A percentile compares a stretch with the other conserved stretches of the same genome.
These are phyloP conservation scores for Citrullus colocynthis DNA, from an alignment of 306 rosid genomes.

Conservation along the genomic window DNA sequence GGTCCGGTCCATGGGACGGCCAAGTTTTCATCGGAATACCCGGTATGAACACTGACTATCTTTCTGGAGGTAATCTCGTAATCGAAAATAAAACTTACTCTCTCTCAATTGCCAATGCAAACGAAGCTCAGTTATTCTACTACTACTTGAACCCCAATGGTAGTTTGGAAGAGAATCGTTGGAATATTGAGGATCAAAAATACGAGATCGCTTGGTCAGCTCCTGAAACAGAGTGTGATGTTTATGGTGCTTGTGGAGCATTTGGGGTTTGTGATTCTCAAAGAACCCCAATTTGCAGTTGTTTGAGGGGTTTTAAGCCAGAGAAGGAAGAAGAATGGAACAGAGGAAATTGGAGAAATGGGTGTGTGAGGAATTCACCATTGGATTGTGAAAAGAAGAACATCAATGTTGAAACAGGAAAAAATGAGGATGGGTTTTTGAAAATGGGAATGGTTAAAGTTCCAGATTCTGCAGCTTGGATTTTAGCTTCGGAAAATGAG, in stretches of 20 bases:
- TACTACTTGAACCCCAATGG: slow-evolving; percentile 11
- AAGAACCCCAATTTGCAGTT: slow-evolving; percentile 23
- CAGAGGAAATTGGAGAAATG: slow-evolving; percentile 14
- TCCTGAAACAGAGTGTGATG: slow-evolving; percentile 16
- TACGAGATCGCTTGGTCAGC: neutral
- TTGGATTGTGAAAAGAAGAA: slow-evolving; percentile 19
- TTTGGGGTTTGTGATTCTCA: slow-evolving; percentile 20
- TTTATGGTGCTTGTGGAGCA: slow-evolving; percentile 36
- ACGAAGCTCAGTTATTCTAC: neutral
- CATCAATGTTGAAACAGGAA: neutral
- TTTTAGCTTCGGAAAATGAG: slow-evolving; percentile 4
- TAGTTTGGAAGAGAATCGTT: neutral
- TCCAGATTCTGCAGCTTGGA: slow-evolving; percentile 10
- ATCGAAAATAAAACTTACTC: slow-evolving; percentile 9
- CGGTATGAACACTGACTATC: slow-evolving; percentile 17
- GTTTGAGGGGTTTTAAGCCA: slow-evolving; percentile 35
- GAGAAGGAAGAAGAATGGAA: slow-evolving; percentile 18
- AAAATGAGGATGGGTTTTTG: slow-evolving; percentile 15
- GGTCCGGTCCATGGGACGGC: slow-evolving; percentile 41
- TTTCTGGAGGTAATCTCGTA: slow-evolving; percentile 14
- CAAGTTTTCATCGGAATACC: slow-evolving; percentile 24
- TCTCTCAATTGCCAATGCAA: neutral
- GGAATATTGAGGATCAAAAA: neutral
- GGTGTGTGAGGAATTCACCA: slow-evolving; percentile 24
- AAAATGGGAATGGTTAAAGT: slow-evolving; percentile 18